Evolutionary conservation across 2,329 filamentous ascomycete species (phyloP), one percentile per base, ranked within the genome.

Genomic region (Fusarium chlamydosporum): DNA sequence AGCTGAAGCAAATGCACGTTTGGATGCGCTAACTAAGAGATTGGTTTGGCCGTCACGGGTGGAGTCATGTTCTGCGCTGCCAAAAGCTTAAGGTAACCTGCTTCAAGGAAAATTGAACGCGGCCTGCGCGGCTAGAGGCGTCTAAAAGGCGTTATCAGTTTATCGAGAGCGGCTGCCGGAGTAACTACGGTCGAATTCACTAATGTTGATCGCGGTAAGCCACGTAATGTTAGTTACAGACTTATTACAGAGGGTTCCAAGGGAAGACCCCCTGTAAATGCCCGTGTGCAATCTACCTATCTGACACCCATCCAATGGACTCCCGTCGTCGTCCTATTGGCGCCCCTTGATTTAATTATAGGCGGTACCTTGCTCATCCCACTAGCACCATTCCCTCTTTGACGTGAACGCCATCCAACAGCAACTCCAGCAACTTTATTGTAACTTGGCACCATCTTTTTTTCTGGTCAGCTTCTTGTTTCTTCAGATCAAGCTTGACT

Each of bases 261-360:
- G 53, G 23, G n/a, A 65, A 40, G 40, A 13, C 20, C 33, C 65
- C 65, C 65, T 61, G 65, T 48, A 55, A 35, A 35, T 52, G 43
- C 53, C 60, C 47, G 65, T 54, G 56, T 65, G 54, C 31, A 67
- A 70, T 69, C 51, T 68, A 29, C 33, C 7, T 29, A 57, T 68
- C 63, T 65, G 57, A 50, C 50, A 37, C 27, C 46, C 47, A 37
- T 38, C 46, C 47, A 45, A 63, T 67, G 48, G 45, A 51, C 60
- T 62, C 23, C 23, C 23, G 4, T 23, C 47, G 57, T 46, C 47
- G 40, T 67, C 40, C 26, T 41, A 66, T 52, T 68, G 66, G 61
- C 46, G 66, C 66, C 66, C 61, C 52, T 70, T 63, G 61, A 56
- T 67, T 69, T 67, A 69, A 70, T 69, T 70, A 70, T 69, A 67